A percentile compares a stretch with the other conserved stretches of the same genome.
Conservation (phyloP, 805 yeast species). For the Wickerhamiella kazuoi region DNA sequence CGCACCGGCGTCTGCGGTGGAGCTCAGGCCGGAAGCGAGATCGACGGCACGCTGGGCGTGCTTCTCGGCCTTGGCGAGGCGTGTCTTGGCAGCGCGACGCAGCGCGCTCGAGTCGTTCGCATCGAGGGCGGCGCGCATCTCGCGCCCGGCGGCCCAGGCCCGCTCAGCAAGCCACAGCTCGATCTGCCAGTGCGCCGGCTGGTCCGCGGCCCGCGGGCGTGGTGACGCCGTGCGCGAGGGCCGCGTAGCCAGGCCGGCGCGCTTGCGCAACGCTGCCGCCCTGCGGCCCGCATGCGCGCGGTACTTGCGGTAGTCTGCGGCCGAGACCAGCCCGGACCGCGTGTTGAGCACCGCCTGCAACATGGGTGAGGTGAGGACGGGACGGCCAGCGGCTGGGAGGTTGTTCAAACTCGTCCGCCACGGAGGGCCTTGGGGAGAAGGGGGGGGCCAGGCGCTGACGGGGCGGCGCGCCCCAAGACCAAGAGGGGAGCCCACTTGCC, state of each 20-base stretch:
- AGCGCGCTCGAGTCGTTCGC: slow-evolving; percentile 29
- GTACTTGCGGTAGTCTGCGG: slow-evolving; percentile 53
- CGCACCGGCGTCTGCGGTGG: slow-evolving; percentile 6
- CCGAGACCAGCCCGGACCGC: slow-evolving; percentile 29
- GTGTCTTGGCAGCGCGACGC: slow-evolving; percentile 39
- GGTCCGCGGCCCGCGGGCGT: slow-evolving; percentile 28
- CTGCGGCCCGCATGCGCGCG: slow-evolving; percentile 44
- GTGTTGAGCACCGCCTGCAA: slow-evolving; percentile 8
- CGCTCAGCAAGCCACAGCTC: slow-evolving; percentile 61
- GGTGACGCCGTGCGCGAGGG: slow-evolving; percentile 36
- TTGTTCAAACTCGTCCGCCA: too few relatives aligned
- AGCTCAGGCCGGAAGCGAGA: slow-evolving; percentile 1
- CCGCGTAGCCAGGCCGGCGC: slow-evolving; percentile 41
- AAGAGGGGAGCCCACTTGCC: too few relatives aligned
- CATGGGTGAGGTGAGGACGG: slow-evolving; percentile 2
- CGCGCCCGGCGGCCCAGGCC: slow-evolving; percentile 51
- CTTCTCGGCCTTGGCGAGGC: slow-evolving; percentile 45
- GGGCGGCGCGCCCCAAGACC: too few relatives aligned
- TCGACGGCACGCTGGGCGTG: slow-evolving; percentile 26
- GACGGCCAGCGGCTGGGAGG: not conserved
- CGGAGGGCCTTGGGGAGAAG: too few relatives aligned
- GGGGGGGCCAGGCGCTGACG: too few relatives aligned
- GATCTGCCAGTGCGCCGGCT: slow-evolving; percentile 35
- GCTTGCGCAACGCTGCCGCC: slow-evolving; percentile 46
- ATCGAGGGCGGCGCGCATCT: slow-evolving; percentile 37